Evolutionary conservation across 179 eudicot species (phyloP), one percentile per base, ranked within the genome.

Genomic region (Silene noctiflora): DNA sequence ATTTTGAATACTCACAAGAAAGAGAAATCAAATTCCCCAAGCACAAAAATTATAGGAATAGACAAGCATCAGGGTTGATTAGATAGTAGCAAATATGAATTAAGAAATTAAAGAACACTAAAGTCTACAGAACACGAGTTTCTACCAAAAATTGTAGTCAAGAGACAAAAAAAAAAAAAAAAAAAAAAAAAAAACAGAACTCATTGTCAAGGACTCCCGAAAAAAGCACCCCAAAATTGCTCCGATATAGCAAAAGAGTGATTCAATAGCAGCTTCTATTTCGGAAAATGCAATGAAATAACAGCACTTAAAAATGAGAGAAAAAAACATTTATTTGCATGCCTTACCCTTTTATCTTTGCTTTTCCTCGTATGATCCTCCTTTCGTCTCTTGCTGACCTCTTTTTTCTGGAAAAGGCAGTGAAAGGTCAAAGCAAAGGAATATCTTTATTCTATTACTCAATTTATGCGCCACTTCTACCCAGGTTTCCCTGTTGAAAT

Each of bases 341-440:
- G 55, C 48, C 87, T 68, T 75, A 89, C 98, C 96, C 88, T 88
- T 86, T 89, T 91, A 71, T 91, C 98, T 87, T 89, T 92, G 84
- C 53, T 91, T 81, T 88, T 92, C 89, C 91, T 87, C 4, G 89
- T 24, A 62, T 85, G 85, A 71, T 92, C 97, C 3, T 94, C 98
- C 87, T 94, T 94, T 86, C 97, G 85, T 81, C 98, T 82, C 89
- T 94, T 94, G 72, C 96, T 88, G 75, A 88, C 85, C 83, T 94
- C 98, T 79, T 92, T 94, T 81, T 87, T 94, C 98, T 94, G 91
- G 21, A 82, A 80, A 74, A 73, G 73, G 56, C 25, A 25, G 5
- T 39, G 22, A 2, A 39, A 82, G 35, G 55, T 51, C 77, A 79
- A 76, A 13, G 69, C 66, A 74, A 53, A 53, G 59, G n/a, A 53